phyloP scores from a whole-genome alignment of 192 early-diverging fungal genomes.

The Physocladia obscura region DNA sequence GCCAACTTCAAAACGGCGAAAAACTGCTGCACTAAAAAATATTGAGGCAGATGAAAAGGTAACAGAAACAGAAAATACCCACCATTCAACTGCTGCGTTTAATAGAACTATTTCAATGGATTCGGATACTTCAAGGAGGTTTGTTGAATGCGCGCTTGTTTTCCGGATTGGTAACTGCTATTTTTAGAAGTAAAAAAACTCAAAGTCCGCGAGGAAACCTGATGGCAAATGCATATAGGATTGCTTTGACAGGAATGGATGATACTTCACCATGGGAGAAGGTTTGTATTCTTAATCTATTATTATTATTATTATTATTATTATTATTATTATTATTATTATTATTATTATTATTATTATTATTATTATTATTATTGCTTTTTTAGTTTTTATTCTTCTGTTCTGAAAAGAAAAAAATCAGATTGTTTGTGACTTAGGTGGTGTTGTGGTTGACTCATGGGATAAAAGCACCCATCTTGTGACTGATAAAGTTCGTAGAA shows the following conservation, averaged over 20 bases:
- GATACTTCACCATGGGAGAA: no score
- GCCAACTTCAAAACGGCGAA: no score
- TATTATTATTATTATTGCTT: not conserved
- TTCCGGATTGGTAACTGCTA: not conserved
- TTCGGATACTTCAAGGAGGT: not conserved
- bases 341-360: no score
- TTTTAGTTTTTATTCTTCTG: not conserved
- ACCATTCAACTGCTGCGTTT: not conserved
- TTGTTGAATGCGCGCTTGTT: not conserved
- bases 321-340: no score
- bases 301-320: no score
- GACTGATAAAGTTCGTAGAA: conserved; percentile 45
- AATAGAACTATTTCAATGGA: not conserved
- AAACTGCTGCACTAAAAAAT: no score
- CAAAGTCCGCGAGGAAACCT: no score
- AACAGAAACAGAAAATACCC: not conserved
- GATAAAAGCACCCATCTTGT: conserved; percentile 49
- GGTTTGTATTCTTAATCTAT: no score
- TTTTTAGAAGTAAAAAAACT: no score
- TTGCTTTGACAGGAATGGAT: not conserved
- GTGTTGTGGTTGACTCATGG: conserved; percentile 33
- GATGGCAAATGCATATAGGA: no score
- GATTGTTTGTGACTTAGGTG: conserved; percentile 33
- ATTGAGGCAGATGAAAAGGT: no score
- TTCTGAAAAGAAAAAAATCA: no score